phyloP scores from a whole-genome alignment of 2,329 filamentous ascomycete genomes.

The Neonectria hederae region DNA sequence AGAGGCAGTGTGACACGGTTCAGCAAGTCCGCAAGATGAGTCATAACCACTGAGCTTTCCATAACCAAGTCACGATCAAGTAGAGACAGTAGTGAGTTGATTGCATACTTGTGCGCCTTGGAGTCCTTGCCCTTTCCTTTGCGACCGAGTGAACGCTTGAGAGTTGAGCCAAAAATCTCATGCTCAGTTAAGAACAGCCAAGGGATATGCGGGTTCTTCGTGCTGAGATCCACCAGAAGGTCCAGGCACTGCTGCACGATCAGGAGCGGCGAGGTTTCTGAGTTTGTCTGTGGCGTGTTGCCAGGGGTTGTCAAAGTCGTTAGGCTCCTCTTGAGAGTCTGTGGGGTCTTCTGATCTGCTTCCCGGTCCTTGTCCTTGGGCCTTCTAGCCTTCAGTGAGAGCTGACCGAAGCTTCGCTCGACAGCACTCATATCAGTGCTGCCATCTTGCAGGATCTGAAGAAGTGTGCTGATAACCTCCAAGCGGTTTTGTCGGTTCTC shows the following conservation, averaged over 20 bases:
- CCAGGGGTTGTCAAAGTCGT: slow-evolving; percentile 63
- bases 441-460: slow-evolving; percentile 95
- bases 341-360: slow-evolving; percentile 76
- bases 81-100: slow-evolving; percentile 88
- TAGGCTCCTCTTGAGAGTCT: slow-evolving; percentile 77
- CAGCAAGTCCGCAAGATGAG: slow-evolving; percentile 85
- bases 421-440: slow-evolving; percentile 93
- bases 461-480: slow-evolving; percentile 90
- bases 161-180: slow-evolving; percentile 75
- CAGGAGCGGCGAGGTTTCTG: slow-evolving; percentile 91
- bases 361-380: slow-evolving; percentile 71
- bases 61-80: slow-evolving; percentile 95
- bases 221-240: slow-evolving; percentile 83
- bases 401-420: slow-evolving; percentile 92
- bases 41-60: slow-evolving; percentile 97
- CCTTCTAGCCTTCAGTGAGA: slow-evolving; percentile 91
- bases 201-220: slow-evolving; percentile 86
- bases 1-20: slow-evolving; percentile 90
- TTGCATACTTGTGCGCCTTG: slow-evolving; percentile 85
- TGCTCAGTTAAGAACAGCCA: slow-evolving; percentile 96
- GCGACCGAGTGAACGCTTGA: slow-evolving; percentile 79
- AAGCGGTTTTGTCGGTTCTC: slow-evolving; percentile 96
- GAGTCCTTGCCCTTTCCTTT: slow-evolving; percentile 91
- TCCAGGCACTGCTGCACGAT: slow-evolving; percentile 95
- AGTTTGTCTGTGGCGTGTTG: slow-evolving; percentile 66